These are phyloP conservation scores for Colletotrichum agaves DNA, from an alignment of 2,329 filamentous ascomycete genomes.

Conservation along the genomic window DNA sequence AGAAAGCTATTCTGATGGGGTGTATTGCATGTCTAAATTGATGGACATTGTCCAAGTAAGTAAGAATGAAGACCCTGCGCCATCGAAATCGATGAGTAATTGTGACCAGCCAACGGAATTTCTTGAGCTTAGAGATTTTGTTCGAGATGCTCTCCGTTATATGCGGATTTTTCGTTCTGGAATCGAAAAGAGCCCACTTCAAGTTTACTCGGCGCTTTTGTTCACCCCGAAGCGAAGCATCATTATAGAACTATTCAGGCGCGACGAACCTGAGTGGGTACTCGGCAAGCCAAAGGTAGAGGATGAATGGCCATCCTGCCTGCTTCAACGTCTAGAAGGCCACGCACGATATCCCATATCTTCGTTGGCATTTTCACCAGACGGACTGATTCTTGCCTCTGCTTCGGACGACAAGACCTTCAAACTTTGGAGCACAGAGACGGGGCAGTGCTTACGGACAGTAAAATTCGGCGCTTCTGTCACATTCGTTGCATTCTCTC, in stretches of 20 bases:
- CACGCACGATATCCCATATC: accelerated
- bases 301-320: accelerated
- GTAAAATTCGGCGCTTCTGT: accelerated
- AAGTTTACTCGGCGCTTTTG: background rate
- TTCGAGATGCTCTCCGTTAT: background rate
- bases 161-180: background rate
- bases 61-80: background rate
- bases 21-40: background rate
- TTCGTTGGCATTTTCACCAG: background rate
- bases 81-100: background rate
- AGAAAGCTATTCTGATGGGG: accelerated
- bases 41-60: background rate
- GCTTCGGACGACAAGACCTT: accelerated
- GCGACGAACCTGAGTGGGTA: background rate
- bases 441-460: background rate
- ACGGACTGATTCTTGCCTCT: background rate
- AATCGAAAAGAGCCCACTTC: background rate
- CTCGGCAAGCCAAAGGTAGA: background rate
- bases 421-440: background rate
- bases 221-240: background rate
- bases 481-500: background rate
- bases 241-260: background rate
- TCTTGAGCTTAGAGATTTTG: background rate
- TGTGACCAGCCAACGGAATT: background rate
- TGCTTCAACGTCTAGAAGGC: background rate